These are phyloP conservation scores for Aspergillus sp. DNA, from an alignment of 2,329 filamentous ascomycete species.

Conservation along the genomic window DNA sequence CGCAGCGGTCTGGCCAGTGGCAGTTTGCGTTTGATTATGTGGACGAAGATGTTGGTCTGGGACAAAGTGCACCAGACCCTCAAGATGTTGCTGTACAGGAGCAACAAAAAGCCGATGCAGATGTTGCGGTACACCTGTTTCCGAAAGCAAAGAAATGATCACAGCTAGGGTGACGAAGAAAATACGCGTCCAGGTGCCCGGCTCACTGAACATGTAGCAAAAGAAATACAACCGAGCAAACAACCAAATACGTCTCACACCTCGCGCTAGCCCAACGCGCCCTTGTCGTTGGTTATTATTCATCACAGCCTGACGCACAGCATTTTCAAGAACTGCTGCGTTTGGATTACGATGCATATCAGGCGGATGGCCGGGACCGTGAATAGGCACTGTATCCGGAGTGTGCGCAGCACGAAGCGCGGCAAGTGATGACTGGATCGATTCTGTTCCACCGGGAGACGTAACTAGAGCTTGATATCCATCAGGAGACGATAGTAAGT, in stretches of 20 bases:
- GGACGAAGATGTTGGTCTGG: slow-evolving; percentile 12
- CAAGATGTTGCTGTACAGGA: slow-evolving; percentile 41
- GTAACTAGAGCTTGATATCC: slow-evolving; percentile 43
- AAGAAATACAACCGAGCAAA: slow-evolving; percentile 55
- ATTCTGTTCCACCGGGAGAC: slow-evolving; percentile 29
- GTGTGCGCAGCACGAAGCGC: slow-evolving; percentile 9
- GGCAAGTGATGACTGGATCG: slow-evolving; percentile 8
- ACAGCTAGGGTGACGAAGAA: slow-evolving; percentile 34
- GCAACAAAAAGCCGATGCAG: slow-evolving; percentile 29
- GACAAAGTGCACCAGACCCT: slow-evolving; percentile 34
- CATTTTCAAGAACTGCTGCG: slow-evolving; percentile 22
- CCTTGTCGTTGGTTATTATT: slow-evolving; percentile 21
- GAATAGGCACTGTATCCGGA: slow-evolving; percentile 1
- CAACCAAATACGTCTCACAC: slow-evolving; percentile 50
- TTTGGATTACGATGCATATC: slow-evolving; percentile 10
- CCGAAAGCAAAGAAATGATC: slow-evolving; percentile 36
- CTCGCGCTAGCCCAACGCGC: slow-evolving; percentile 32
- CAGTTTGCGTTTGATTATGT: neutral
- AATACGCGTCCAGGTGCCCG: slow-evolving; percentile 42
- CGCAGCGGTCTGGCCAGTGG: slow-evolving; percentile 1
- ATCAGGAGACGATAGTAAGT: slow-evolving; percentile 41
- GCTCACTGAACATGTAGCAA: slow-evolving; percentile 53
- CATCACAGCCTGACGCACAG: slow-evolving; percentile 26
- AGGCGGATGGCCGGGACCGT: slow-evolving; percentile 3
- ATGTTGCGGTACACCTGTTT: slow-evolving; percentile 34